These are phyloP conservation scores for Colletotrichum sp. DNA, from an alignment of 2,329 filamentous ascomycete species.

Conservation along the genomic window DNA sequence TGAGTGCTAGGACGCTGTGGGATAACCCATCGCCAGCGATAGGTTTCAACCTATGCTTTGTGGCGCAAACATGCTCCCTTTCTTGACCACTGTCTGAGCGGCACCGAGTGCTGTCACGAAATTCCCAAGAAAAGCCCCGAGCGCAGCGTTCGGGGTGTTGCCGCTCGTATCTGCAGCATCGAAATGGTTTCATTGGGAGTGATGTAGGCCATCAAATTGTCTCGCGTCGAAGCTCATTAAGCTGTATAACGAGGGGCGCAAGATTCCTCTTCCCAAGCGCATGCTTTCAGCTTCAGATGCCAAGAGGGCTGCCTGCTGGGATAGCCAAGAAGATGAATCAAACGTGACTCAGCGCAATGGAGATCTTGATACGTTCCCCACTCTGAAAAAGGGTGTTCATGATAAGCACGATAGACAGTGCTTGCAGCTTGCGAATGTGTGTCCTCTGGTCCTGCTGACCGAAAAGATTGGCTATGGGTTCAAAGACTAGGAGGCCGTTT, in stretches of 20 bases:
- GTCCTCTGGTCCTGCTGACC: neutral
- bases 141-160: neutral
- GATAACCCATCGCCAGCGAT: neutral
- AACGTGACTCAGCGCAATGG: neutral
- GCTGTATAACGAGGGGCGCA: neutral
- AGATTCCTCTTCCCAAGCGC: neutral
- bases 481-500: neutral
- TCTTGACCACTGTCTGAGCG: neutral
- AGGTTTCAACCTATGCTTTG: no score
- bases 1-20: neutral
- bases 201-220: neutral
- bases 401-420: neutral
- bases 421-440: neutral
- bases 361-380: neutral
- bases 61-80: no score
- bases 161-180: neutral
- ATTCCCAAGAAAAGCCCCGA: neutral
- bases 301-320: rapidly evolving
- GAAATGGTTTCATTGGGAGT: neutral
- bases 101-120: neutral
- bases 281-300: neutral
- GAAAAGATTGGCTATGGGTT: neutral
- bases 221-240: neutral
- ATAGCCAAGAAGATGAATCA: neutral
- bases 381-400: neutral